Conservation (phyloP, 2,329 filamentous ascomycete species). For the Chrysoporthe deuterocubensis region DNA sequence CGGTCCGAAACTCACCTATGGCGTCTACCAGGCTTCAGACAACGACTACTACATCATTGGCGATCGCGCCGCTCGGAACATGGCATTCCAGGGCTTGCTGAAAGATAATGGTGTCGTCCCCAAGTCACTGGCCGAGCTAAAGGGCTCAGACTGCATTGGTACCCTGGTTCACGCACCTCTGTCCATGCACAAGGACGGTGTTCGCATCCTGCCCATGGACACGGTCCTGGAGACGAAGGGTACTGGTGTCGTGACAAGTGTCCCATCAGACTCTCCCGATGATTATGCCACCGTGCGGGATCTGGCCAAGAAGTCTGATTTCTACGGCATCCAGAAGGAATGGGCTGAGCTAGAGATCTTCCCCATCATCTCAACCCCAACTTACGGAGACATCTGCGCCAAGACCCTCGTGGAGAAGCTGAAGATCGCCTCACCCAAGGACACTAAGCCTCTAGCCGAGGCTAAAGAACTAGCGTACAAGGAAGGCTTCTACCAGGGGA, state of each 20-base stretch:
- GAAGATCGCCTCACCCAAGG: conserved; percentile 97
- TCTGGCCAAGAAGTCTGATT: conserved; percentile 91
- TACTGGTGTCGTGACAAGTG: conserved; percentile 93
- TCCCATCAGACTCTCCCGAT: conserved; percentile 94
- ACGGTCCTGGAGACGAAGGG: conserved; percentile 90
- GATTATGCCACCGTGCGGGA: conserved; percentile 90
- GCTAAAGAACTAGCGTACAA: conserved; percentile 97
- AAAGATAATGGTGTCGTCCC: conserved; percentile 71
- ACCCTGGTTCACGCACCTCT: conserved; percentile 90
- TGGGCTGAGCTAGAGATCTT: conserved; percentile 92
- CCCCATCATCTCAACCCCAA: conserved; percentile 87
- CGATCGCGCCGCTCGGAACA: conserved; percentile 82
- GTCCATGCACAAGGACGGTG: conserved; percentile 79
- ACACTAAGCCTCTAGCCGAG: conserved; percentile 85
- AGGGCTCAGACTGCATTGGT: conserved; percentile 81
- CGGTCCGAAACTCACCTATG: conserved; percentile 86
- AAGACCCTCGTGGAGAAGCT: conserved; percentile 84
- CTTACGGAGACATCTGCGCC: conserved; percentile 84
- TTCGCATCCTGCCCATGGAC: conserved; percentile 94
- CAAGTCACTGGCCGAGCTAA: conserved; percentile 74
- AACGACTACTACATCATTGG: conserved; percentile 86
- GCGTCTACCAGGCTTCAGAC: conserved; percentile 78
- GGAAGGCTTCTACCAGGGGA: conserved; percentile 95
- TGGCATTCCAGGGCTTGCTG: conserved; percentile 92
- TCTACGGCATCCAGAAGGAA: conserved; percentile 94